These are phyloP conservation scores for Cardiospermum halicacabum DNA, from an alignment of 345 rosid species.

Conservation along the genomic window DNA sequence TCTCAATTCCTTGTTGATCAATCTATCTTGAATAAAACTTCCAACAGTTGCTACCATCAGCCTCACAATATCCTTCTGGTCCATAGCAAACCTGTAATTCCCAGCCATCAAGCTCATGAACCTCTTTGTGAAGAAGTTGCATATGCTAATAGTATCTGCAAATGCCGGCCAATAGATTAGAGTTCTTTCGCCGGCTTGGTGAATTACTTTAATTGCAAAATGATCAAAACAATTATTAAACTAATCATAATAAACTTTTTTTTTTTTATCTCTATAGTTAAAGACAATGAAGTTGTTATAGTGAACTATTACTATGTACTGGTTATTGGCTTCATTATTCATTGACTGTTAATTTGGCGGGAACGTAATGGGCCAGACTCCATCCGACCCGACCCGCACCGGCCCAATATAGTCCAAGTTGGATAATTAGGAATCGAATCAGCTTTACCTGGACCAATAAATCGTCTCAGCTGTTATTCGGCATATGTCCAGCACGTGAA, in stretches of 20 bases:
- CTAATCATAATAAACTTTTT: no score
- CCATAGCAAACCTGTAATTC: slow-evolving; percentile 38
- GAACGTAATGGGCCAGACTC: background rate
- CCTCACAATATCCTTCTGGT: slow-evolving; percentile 38
- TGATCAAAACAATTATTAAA: slow-evolving; percentile 24
- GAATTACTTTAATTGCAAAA: slow-evolving; percentile 1
- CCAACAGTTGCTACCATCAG: slow-evolving; percentile 34
- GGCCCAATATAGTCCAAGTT: no score
- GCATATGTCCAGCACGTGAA: background rate
- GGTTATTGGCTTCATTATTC: background rate
- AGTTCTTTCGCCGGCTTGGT: slow-evolving; percentile 26
- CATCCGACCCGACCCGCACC: background rate
- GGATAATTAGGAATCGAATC: background rate
- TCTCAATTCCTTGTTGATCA: slow-evolving; percentile 44
- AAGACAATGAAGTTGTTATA: slow-evolving; percentile 1
- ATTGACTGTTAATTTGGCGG: no score
- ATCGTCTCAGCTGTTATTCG: background rate
- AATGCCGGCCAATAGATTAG: slow-evolving; percentile 21
- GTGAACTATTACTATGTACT: no score
- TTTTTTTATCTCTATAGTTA: no score
- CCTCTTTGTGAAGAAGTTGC: background rate
- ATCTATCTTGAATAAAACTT: slow-evolving; percentile 39
- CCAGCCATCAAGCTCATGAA: slow-evolving; percentile 26
- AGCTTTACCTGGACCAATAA: background rate
- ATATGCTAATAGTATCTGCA: background rate